phyloP scores from a whole-genome alignment of 148 eudicot species.

The Fallopia convolvulus region DNA sequence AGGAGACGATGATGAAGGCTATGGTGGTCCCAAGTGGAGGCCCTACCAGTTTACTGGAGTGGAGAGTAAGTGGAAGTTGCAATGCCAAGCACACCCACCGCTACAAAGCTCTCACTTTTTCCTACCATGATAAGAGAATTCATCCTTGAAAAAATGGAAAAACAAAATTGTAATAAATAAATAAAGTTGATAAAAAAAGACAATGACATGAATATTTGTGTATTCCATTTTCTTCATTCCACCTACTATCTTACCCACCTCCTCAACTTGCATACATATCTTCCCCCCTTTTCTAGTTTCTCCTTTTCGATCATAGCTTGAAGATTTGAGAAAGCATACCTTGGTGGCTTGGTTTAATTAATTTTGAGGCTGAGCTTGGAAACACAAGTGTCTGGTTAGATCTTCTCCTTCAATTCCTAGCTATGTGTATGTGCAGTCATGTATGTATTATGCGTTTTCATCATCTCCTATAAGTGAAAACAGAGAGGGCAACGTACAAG shows the following conservation, averaged over 20 bases:
- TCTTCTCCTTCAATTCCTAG: not conserved
- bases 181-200: conserved; percentile 10
- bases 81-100: conserved; percentile 38
- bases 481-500: not conserved
- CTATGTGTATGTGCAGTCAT: not conserved
- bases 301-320: conserved; percentile 18
- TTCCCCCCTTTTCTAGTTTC: too few relatives aligned
- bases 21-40: conserved; percentile 25
- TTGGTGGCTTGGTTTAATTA: too few relatives aligned
- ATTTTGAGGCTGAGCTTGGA: not conserved
- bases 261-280: conserved; percentile 26
- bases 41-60: conserved; percentile 24
- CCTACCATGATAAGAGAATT: too few relatives aligned
- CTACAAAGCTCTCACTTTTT: not conserved
- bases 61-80: conserved; percentile 57
- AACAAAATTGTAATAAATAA: too few relatives aligned
- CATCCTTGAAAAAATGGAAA: too few relatives aligned
- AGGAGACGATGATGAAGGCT: conserved; percentile 11
- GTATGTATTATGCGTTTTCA: too few relatives aligned
- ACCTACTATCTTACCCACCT: conserved; percentile 38
- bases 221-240: conserved; percentile 27
- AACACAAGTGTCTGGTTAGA: not conserved
- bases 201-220: conserved; percentile 15
- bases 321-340: not conserved
- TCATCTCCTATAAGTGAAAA: not conserved